These are phyloP conservation scores for Naegleria gruberi DNA, from an alignment of 208 protist species.

Conservation along the genomic window DNA sequence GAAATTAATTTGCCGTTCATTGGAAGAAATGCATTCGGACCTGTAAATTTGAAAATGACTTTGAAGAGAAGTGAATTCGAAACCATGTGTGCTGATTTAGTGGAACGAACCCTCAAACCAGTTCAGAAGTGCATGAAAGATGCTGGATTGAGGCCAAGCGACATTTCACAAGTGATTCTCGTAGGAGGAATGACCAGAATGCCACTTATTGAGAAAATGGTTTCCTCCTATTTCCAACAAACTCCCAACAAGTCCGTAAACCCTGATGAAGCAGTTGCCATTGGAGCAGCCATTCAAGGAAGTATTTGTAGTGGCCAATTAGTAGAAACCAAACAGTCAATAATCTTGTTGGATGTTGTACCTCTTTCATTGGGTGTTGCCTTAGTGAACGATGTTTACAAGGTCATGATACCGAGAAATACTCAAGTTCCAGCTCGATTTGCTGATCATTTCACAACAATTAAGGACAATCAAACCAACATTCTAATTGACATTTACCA, in stretches of 20 bases:
- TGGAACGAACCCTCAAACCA: constrained; percentile 32
- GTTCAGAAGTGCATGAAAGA: constrained; percentile 41
- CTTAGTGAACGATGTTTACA: constrained; percentile 83
- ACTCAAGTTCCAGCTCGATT: constrained; percentile 64
- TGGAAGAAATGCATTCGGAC: constrained; percentile 59
- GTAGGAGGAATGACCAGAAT: constrained; percentile 68
- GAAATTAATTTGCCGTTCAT: constrained; percentile 77
- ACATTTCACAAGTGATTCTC: constrained; percentile 50
- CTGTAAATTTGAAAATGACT: constrained; percentile 73
- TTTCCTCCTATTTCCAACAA: constrained; percentile 53
- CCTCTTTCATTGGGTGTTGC: constrained; percentile 67
- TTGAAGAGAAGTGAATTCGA: constrained; percentile 83
- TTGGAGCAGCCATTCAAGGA: constrained; percentile 67
- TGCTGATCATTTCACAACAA: constrained; percentile 68
- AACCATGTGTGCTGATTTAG: constrained; percentile 48
- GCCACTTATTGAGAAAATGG: constrained; percentile 73
- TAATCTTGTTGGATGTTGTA: constrained; percentile 53
- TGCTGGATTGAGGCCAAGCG: constrained; percentile 45
- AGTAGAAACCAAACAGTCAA: constrained; percentile 10
- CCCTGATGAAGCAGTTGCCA: constrained; percentile 44
- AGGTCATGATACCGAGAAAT: constrained; percentile 71
- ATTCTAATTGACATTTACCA: constrained; percentile 87
- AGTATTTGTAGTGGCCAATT: constrained; percentile 70
- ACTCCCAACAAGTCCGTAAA: constrained; percentile 44
- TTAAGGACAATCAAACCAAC: constrained; percentile 64